phyloP scores from a whole-genome alignment of 2,329 filamentous ascomycete genomes.

The Pseudogymnoascus sp. region DNA sequence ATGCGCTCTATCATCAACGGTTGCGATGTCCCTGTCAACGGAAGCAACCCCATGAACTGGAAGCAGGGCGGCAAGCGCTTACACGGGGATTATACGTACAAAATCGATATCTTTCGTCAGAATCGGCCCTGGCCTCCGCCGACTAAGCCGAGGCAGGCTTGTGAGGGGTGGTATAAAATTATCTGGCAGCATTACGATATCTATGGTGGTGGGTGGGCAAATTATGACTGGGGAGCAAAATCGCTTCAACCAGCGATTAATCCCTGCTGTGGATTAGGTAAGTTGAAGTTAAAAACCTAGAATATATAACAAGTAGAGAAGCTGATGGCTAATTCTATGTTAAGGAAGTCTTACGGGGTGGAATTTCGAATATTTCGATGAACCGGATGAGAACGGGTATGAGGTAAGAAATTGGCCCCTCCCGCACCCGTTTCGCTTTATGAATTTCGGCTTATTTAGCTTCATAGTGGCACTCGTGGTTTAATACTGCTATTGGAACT shows the following conservation, averaged over 20 bases:
- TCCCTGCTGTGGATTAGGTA: constrained; percentile 18
- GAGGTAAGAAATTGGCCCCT: neutral
- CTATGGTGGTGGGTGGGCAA: constrained; percentile 23
- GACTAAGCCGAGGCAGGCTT: constrained; percentile 17
- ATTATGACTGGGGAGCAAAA: constrained; percentile 23
- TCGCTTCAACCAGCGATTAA: constrained; percentile 19
- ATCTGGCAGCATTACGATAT: constrained; percentile 19
- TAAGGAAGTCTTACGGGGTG: constrained; percentile 18
- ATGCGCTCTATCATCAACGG: constrained; percentile 22
- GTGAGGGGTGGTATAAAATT: constrained; percentile 20
- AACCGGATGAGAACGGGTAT: constrained; percentile 16
- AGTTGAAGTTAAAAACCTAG: neutral
- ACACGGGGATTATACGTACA: constrained; percentile 23
- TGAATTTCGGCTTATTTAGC: neutral
- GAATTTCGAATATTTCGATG: constrained; percentile 24
- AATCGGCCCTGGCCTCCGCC: constrained; percentile 24
- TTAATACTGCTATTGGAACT: constrained; percentile 15
- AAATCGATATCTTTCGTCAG: constrained; percentile 17
- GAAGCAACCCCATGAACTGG: constrained; percentile 29
- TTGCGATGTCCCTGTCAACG: constrained; percentile 23
- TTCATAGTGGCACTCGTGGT: constrained; percentile 14
- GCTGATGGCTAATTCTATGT: constrained; percentile 6
- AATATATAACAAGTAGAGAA: neutral
- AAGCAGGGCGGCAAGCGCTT: constrained; percentile 25
- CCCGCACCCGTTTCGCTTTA: neutral